Evolutionary conservation across 2,329 filamentous ascomycete species (phyloP), one percentile per base, ranked within the genome.

Genomic region (Chlorencoelia australis): DNA sequence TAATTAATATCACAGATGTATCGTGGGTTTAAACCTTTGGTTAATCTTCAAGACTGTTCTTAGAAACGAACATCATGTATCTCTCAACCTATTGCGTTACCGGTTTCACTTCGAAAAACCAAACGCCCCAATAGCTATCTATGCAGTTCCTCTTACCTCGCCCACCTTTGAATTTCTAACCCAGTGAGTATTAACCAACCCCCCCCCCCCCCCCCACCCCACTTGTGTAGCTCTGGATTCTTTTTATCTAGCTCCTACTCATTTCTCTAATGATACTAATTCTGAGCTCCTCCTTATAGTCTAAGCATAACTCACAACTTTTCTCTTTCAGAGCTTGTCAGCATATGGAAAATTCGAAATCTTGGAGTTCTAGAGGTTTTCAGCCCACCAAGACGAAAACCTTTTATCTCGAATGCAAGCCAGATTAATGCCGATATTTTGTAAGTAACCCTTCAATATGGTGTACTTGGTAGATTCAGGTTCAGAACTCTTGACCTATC

Each of bases 341-440:
- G 51, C 27, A 25, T 59, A 5, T 50, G 52, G n/a, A 38, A 41
- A 8, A 27, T 59, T 15, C 46, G 30, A 9, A 59, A 58, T 29
- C 40, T 59, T 11, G 48, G 44, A 16, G 39, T 46, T 19, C 42
- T 59, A 6, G 54, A 59, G 34, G 48, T 59, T 15, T 39, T 51
- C 7, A 45, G 44, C 14, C 32, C 26, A 7, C n/a, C 7, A 10
- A 28, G 19, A 15, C n/a, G 11, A 10, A 18, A 22, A n/a, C n/a
- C n/a, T 11, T 14, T 9, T 21, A 6, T 17, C n/a, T 22, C 16
- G 5, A 22, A 19, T 24, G 7, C n/a, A 16, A 28, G 27, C 26
- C 17, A 11, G 19, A 28, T 30, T 9, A 7, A 30, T 16, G 17
- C 21, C 14, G 25, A 28, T 7, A 43, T 58, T 13, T 40, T 41